Percentiles rank a stretch among this genome's conserved stretches.
Evolutionary conservation across 176 grass and related monocot species (phyloP).

Genomic region (Bolboschoenus planiculmis): DNA sequence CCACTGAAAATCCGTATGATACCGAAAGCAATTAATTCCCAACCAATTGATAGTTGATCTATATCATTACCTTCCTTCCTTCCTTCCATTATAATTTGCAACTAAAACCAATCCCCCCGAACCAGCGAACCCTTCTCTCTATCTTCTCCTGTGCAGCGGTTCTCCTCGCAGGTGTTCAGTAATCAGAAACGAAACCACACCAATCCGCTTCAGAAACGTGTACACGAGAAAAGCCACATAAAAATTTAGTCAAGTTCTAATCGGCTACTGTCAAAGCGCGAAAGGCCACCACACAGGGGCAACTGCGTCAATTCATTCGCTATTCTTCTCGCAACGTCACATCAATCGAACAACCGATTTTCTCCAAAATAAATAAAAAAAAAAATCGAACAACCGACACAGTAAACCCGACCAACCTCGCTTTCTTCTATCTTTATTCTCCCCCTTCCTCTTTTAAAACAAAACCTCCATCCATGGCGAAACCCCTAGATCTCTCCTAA

Average conservation of each 20-base stretch:
- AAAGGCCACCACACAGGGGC: constrained; percentile 12
- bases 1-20: neutral
- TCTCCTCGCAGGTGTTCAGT: neutral
- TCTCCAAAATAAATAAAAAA: too few species aligned
- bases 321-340: constrained; percentile 27
- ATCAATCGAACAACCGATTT: constrained; percentile 33
- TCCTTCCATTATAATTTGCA: neutral
- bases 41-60: constrained; percentile 19
- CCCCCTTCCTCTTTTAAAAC: constrained; percentile 24
- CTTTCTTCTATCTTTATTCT: neutral
- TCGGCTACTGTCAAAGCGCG: constrained; percentile 7
- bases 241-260: constrained; percentile 20
- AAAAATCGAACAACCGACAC: constrained; percentile 30
- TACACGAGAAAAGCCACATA: neutral
- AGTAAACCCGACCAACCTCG: constrained; percentile 7
- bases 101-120: neutral
- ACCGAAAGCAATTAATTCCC: neutral
- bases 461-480: constrained; percentile 29
- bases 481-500: constrained; percentile 18
- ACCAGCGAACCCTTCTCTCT: neutral
- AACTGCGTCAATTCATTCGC: constrained; percentile 29
- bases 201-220: neutral
- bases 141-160: neutral
- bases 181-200: neutral
- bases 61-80: neutral